Base-by-base conservation (phyloP, 345 rosid species). In the Firmiana major region DNA sequence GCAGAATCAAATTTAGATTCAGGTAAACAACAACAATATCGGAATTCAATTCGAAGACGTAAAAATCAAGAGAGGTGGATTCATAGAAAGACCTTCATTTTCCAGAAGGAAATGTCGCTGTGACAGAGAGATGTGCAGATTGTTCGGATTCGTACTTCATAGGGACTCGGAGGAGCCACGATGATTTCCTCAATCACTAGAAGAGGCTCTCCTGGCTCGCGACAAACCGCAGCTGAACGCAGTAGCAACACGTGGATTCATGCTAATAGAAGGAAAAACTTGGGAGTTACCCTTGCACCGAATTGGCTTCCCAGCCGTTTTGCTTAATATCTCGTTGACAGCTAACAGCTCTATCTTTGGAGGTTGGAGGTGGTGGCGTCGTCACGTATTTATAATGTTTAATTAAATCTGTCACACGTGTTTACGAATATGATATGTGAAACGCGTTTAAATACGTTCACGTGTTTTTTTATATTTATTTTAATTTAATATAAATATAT, bases 61-160 rank as follows among this genome's bases (percentile, higher is more conserved):
- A 11, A 53, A 0, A 4, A 7, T 15, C 10, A 19, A 26, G 10
- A 48, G 36, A 36, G 8, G 1, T 3, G 17, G 40, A 73, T 73
- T 51, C 62, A n/a, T 31, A 46, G 12, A 58, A n/a, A 74, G 40
- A 22, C 98, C 93, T 87, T 84, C 75, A 91, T 31, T 31, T 31
- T 31, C 34, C 34, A 31, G 34, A 31, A 31, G 34, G 3, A 31
- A 31, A 31, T 31, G 34, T 31, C 34, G 34, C 34, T 38, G 40
- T 38, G 40, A 38, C 40, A 38, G 7, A 94, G 90, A 58, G 97
- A 83, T 0, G 97, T 87, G 79, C 97, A 94, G 54, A 89, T 86
- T 71, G 91, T 83, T 72, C 89, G 87, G 48, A 94, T 79, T 71
- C 98, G 94, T 73, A 88, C 97, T 82, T 94, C 97, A 62, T 79